Evolutionary conservation across 192 early-diverging fungal genomes (phyloP).

Genomic region (Chytriomyces sp.): DNA sequence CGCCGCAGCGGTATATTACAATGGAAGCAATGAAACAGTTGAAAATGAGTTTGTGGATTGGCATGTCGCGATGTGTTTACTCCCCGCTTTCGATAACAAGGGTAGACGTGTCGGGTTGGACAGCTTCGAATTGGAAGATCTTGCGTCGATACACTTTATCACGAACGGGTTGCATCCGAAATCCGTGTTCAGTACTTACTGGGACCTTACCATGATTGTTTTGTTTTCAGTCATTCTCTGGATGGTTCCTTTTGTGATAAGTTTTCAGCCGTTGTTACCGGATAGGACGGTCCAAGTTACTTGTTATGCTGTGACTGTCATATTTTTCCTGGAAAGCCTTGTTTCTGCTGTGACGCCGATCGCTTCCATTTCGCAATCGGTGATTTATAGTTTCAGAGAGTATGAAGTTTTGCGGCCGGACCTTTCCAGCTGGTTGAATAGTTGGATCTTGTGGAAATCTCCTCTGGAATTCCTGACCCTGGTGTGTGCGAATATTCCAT

Average conservation of each 20-base stretch:
- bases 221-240: too few species aligned
- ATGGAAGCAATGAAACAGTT: too few species aligned
- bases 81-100: constrained; percentile 17
- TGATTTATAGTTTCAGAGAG: constrained; percentile 15
- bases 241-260: not conserved
- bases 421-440: not conserved
- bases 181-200: not conserved
- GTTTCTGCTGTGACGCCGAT: not conserved
- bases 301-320: not conserved
- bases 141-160: constrained; percentile 15
- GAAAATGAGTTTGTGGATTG: too few species aligned
- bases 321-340: not conserved
- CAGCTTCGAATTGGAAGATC: not conserved
- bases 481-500: too few species aligned
- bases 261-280: not conserved
- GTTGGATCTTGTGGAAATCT: too few species aligned
- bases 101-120: not conserved
- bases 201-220: not conserved
- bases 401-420: constrained; percentile 3
- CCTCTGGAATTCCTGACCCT: too few species aligned
- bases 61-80: not conserved
- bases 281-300: too few species aligned
- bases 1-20: too few species aligned
- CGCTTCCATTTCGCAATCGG: not conserved
- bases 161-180: constrained; percentile 1